A percentile compares a stretch with the other conserved stretches of the same genome.
These are phyloP conservation scores for Zizania latifolia DNA, from an alignment of 176 grass and related monocot genomes.

Conservation along the genomic window DNA sequence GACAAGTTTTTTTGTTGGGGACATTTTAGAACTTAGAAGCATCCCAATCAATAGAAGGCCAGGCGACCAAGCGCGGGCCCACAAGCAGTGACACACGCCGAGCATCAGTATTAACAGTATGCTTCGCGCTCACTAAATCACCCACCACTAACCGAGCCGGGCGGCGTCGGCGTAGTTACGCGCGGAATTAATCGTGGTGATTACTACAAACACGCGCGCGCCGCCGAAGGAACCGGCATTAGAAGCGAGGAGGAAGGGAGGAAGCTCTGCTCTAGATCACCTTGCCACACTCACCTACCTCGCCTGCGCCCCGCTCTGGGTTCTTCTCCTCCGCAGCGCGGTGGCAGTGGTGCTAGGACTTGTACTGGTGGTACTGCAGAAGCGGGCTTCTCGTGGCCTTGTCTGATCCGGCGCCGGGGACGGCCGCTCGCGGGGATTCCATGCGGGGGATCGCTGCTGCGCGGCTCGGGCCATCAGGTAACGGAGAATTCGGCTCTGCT, in stretches of 20 bases:
- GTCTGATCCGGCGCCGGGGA: not conserved
- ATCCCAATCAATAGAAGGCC: too few relatives aligned
- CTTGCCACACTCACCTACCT: not conserved
- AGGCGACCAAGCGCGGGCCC: not conserved
- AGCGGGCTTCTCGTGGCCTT: not conserved
- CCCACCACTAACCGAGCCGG: not conserved
- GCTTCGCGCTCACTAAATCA: constrained; percentile 5
- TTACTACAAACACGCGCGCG: not conserved
- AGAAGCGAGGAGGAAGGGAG: not conserved
- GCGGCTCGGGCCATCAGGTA: constrained; percentile 15
- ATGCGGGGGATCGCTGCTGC: not conserved
- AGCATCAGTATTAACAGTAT: not conserved
- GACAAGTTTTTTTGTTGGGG: too few relatives aligned
- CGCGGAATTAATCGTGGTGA: constrained; percentile 27
- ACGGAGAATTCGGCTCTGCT: not conserved
- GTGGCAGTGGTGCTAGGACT: not conserved
- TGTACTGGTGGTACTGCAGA: not conserved
- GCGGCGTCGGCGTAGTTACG: not conserved
- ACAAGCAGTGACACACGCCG: not conserved
- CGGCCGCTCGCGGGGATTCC: not conserved
- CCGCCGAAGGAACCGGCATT: not conserved
- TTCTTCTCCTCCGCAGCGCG: not conserved
- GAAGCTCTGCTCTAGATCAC: too few relatives aligned
- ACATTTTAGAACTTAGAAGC: too few relatives aligned
- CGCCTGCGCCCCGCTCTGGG: not conserved